A percentile compares a stretch with the other conserved stretches of the same genome.
Conservation (phyloP, 2,329 filamentous ascomycete species). For the Diplodia scrobiculata region DNA sequence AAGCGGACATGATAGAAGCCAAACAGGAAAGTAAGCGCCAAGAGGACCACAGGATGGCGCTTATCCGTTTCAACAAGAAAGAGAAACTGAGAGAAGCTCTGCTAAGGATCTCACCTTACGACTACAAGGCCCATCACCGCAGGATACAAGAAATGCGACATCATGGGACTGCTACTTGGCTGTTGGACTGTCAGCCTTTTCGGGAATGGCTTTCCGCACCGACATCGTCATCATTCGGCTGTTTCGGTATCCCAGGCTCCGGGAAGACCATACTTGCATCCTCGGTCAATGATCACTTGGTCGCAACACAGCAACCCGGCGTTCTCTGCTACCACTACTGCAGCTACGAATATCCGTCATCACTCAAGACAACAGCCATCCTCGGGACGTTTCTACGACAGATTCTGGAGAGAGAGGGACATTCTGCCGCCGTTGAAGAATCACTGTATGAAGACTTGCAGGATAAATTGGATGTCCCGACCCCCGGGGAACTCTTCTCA, state of each 20-base stretch:
- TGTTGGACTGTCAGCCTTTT: constrained; percentile 27
- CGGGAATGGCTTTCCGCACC: constrained; percentile 26
- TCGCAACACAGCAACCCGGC: neutral
- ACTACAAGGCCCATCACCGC: constrained; percentile 32
- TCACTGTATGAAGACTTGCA: neutral
- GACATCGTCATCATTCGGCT: constrained; percentile 31
- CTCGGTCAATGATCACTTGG: constrained; percentile 29
- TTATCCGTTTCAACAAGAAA: constrained; percentile 30
- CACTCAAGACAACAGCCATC: constrained; percentile 30
- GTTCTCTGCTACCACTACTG: constrained; percentile 33
- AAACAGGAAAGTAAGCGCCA: constrained; percentile 31
- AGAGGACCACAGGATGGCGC: constrained; percentile 30
- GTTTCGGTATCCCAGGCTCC: constrained; percentile 35
- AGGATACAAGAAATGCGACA: constrained; percentile 26
- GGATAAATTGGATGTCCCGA: neutral
- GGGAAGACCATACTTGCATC: constrained; percentile 35
- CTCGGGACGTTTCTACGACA: constrained; percentile 32
- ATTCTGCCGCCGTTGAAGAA: constrained; percentile 29
- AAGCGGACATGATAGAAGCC: constrained; percentile 35
- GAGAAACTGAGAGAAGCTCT: constrained; percentile 30
- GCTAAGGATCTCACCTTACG: constrained; percentile 27
- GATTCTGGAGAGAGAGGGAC: constrained; percentile 25
- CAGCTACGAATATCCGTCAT: constrained; percentile 31
- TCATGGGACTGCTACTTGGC: constrained; percentile 32
- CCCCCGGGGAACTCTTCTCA: neutral